Evolutionary conservation across 441 rosid species (phyloP), one percentile per base, ranked within the genome.

Genomic region (Pelargonium myrrhifolium): DNA sequence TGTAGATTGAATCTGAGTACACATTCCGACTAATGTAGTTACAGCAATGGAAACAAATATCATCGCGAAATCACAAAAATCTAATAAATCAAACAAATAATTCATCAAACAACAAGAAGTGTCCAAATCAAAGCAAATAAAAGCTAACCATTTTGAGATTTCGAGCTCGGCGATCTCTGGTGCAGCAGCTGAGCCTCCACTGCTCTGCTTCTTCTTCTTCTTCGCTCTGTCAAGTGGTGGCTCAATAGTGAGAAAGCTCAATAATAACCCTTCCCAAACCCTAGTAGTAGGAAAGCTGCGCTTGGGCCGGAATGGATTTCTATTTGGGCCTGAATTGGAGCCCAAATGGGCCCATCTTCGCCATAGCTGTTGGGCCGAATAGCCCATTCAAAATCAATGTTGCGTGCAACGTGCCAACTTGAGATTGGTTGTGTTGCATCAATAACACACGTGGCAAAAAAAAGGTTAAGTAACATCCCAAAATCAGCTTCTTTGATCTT

Each of bases 131-230:
- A 39, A 39, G 42, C 11, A 39, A 39, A 39, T 39, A 11, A 39
- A 9, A 11, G 24, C 22, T 24, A 55, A 55, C 60, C 60, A 55
- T 55, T 15, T 55, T 55, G 60, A 26, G 9, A 20, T 18, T 55
- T 8, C 60, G 60, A 55, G 60, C 60, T 55, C 60, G 60, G 60
- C 60, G 60, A 18, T 55, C 60, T 55, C 60, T 55, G 60, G 26
- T 18, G 22, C 24, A 6, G 3, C 26, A 18, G 60, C 60, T 55
- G 60, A 18, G 24, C 12, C 60, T 55, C 24, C 24, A 6, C 60
- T 55, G 60, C 60, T 55, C 58, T n/a, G 58, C 60, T 55, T 18
- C 60, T 55, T 18, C 56, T 51, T n/a, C 56, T 51, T 2, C 59
- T 53, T 3, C 11, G 17, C 12, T 7, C 7, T 21, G 11, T 17